Conservation (phyloP, 1,139 yeast genomes). For the Taphrina populina region DNA sequence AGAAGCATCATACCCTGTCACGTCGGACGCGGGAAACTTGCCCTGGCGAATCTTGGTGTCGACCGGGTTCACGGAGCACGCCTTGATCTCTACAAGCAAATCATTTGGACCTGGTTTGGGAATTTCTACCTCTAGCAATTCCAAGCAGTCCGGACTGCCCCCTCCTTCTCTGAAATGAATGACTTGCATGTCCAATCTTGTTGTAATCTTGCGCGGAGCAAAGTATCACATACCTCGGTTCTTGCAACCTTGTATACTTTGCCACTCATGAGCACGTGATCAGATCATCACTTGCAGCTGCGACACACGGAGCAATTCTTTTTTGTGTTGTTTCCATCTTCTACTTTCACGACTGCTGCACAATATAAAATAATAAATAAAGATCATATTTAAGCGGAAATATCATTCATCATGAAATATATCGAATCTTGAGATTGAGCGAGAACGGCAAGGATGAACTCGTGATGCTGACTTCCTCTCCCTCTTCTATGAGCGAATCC, state of each 20-base stretch:
- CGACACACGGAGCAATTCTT: no score
- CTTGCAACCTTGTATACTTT: no score
- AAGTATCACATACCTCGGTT: no score
- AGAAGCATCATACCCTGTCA: slow-evolving; percentile 19
- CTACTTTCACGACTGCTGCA: no score
- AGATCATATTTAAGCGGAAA: no score
- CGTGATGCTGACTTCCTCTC: slow-evolving; percentile 59
- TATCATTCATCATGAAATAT: no score
- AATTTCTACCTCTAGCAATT: slow-evolving; percentile 2
- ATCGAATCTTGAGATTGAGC: slow-evolving; percentile 18
- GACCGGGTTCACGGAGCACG: slow-evolving; percentile 25
- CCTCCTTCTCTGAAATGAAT: slow-evolving; percentile 21
- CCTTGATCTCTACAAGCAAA: slow-evolving; percentile 5
- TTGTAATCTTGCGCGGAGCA: no score
- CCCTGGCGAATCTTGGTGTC: slow-evolving; percentile 24
- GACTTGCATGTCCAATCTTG: neutral
- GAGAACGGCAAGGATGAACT: slow-evolving; percentile 57
- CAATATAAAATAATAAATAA: no score
- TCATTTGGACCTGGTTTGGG: slow-evolving; percentile 11
- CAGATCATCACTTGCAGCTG: no score
- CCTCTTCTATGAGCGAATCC: slow-evolving; percentile 47
- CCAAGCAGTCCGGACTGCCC: slow-evolving; percentile 7
- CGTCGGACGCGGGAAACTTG: slow-evolving; percentile 11
- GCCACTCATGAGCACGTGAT: no score
- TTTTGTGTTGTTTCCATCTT: no score